A percentile compares a stretch with the other conserved stretches of the same genome.
These are phyloP conservation scores for Pichia heedii DNA, from an alignment of 805 yeast species.

Conservation along the genomic window DNA sequence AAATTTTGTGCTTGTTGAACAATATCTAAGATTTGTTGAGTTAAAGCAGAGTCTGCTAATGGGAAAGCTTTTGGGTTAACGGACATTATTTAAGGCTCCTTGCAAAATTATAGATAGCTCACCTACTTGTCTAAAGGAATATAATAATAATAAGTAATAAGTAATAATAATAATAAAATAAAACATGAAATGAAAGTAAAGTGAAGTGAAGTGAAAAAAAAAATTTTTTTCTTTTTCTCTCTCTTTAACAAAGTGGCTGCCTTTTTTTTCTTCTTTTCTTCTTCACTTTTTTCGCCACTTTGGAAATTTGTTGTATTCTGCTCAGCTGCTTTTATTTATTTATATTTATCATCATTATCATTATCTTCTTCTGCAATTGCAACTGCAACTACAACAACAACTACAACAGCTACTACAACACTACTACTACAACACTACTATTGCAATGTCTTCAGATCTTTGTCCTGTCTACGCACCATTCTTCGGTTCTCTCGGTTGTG, in stretches of 20 bases:
- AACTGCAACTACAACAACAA: not conserved
- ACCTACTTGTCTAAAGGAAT: too few relatives aligned
- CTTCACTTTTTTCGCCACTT: not conserved
- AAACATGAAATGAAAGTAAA: not conserved
- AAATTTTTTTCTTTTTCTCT: not conserved
- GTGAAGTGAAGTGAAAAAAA: not conserved
- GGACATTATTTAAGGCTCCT: constrained; percentile 47
- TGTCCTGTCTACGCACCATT: constrained; percentile 85
- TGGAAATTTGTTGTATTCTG: too few relatives aligned
- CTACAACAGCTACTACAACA: constrained; percentile 13
- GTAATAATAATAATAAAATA: too few relatives aligned
- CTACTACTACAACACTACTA: too few relatives aligned
- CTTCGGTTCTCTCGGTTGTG: constrained; percentile 99
- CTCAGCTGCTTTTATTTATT: not conserved
- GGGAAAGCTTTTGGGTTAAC: constrained; percentile 99
- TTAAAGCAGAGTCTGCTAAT: constrained; percentile 88
- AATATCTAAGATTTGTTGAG: constrained; percentile 95
- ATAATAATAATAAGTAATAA: too few relatives aligned
- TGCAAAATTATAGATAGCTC: constrained; percentile 26
- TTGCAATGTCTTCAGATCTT: not conserved
- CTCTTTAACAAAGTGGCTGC: not conserved
- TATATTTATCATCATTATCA: not conserved
- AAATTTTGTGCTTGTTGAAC: constrained; percentile 96
- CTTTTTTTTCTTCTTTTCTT: not conserved
- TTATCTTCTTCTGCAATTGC: not conserved